Conservation (phyloP, 169 alveolate species). For the Amoebophrya sp. region DNA sequence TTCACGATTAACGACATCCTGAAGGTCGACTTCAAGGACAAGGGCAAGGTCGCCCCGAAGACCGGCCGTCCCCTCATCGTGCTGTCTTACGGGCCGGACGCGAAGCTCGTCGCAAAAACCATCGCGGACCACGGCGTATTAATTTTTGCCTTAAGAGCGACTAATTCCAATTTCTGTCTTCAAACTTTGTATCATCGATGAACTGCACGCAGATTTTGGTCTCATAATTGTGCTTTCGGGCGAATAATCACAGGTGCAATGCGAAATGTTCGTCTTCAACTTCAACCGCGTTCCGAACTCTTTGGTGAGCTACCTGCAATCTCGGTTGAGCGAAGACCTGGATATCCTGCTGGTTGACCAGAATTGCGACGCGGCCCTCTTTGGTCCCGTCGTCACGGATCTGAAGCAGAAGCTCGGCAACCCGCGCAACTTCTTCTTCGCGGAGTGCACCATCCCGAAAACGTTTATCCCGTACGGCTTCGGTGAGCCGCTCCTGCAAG, state of each 20-base stretch:
- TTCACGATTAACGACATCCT: background rate
- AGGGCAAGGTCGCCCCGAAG: background rate
- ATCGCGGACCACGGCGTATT: background rate
- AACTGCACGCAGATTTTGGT: too few relatives aligned
- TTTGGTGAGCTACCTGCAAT: background rate
- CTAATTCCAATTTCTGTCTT: too few relatives aligned
- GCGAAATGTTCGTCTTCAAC: background rate
- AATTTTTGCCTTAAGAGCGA: too few relatives aligned
- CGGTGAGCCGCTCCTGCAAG: background rate
- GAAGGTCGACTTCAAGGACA: background rate
- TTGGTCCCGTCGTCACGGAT: background rate
- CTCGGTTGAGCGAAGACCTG: background rate
- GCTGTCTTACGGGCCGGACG: background rate
- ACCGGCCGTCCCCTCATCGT: background rate
- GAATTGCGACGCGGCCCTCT: background rate
- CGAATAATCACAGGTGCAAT: background rate
- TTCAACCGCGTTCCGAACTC: background rate
- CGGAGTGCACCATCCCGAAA: background rate
- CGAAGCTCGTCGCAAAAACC: background rate
- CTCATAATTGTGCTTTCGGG: too few relatives aligned
- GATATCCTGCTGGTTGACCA: background rate
- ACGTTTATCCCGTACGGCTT: background rate
- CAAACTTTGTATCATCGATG: too few relatives aligned
- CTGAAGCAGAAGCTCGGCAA: background rate
- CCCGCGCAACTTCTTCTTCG: background rate